A percentile compares a stretch with the other conserved stretches of the same genome.
Conservation (phyloP, 768 basidiomycete species). For the Macrolepiota dolichaula region DNA sequence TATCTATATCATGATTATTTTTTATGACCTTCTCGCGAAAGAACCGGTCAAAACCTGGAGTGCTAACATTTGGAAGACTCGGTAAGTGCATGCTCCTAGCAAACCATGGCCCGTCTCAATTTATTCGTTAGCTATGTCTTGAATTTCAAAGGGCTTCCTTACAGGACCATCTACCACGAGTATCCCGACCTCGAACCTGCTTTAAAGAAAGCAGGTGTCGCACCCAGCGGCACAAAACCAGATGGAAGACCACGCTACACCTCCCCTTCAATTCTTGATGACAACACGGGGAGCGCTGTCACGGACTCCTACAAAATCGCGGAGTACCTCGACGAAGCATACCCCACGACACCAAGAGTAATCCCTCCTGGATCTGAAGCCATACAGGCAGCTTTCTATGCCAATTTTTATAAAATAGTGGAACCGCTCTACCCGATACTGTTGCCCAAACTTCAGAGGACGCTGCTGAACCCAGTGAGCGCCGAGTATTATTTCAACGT, state of each 20-base stretch:
- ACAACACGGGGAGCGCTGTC: slow-evolving; percentile 31
- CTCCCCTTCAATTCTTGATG: slow-evolving; percentile 24
- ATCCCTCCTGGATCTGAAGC: slow-evolving; percentile 16
- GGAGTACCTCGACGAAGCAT: slow-evolving; percentile 40
- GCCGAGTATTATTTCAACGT: background rate
- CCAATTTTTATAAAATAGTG: background rate
- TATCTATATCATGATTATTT: slow-evolving; percentile 12
- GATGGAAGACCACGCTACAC: slow-evolving; percentile 9
- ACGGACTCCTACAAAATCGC: slow-evolving; percentile 42
- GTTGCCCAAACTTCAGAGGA: background rate
- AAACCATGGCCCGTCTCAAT: slow-evolving; percentile 2
- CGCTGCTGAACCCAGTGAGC: background rate
- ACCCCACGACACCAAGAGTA: slow-evolving; percentile 29
- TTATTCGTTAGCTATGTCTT: slow-evolving; percentile 3
- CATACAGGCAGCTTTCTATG: background rate
- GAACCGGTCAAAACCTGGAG: slow-evolving; percentile 2
- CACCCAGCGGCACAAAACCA: background rate
- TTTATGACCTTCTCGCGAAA: slow-evolving; percentile 11
- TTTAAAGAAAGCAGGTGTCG: background rate
- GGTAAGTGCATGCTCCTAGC: background rate
- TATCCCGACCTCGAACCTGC: slow-evolving; percentile 1
- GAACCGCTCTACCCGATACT: background rate
- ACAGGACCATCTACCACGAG: slow-evolving; percentile 9
- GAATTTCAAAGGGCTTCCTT: slow-evolving; percentile 13
- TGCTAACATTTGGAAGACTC: slow-evolving; percentile 9